Evolutionary conservation across 202 grass and related monocot genomes (phyloP), one percentile per base, ranked within the genome.

Genomic region (Carex arenaria): DNA sequence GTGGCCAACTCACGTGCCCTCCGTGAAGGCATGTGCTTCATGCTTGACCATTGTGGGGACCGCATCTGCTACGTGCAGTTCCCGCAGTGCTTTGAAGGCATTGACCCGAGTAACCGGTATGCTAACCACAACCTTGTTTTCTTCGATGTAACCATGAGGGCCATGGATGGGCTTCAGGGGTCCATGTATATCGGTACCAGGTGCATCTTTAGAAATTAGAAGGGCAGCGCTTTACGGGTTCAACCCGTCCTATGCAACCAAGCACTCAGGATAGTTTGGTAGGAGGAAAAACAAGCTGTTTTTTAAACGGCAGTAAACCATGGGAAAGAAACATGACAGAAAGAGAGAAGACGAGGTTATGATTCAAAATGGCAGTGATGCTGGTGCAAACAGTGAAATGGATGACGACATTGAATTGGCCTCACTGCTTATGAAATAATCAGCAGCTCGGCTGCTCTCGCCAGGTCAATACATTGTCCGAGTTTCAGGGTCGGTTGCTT

Each of bases 71-170:
- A 88, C 12, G 95, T 98, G 3, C 95, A 98, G 81, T 98, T 98
- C 63, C 95, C 93, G n/a, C 95, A 95, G 85, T 77, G 95, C 13
- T 98, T 98, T 52, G 95, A 98, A 49, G 95, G 95, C 1, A 90
- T 98, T 14, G 93, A 98, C 63, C 91, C 95, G 45, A 92, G 66
- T 34, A 93, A 98, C 85, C 82, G 95, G 5, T 98, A 98, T 54
- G 91, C 95, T 19, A 98, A 98, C 80, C 93, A 98, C 88, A 98
- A 98, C 75, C 79, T 98, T 43, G 95, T 98, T 32, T 98, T 98
- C 85, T 95, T 98, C 9, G 95, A 98, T 34, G 95, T 95, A 0
- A 88, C 89, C 42, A 95, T 98, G 95, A 86, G 95, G 30, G 90
- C 95, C 85, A 98, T 98, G 95, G 95, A 98, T 38, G 95, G 95